These are phyloP conservation scores for Penicillium sp. DNA, from an alignment of 2,329 filamentous ascomycete species.

Conservation along the genomic window DNA sequence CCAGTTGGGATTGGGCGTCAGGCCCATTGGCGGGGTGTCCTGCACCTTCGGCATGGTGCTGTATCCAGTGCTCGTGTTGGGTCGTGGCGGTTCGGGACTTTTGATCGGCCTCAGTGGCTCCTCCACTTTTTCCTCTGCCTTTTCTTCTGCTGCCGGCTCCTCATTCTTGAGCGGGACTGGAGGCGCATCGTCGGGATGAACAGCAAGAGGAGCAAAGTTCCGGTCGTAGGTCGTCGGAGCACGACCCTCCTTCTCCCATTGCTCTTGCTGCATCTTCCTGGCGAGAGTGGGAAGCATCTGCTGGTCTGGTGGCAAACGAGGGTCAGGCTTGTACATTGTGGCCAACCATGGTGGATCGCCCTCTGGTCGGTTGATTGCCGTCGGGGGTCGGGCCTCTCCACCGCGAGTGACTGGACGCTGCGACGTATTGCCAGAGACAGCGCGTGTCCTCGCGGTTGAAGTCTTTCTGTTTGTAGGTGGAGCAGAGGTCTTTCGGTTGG, in stretches of 20 bases:
- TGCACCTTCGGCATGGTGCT: conserved; percentile 57
- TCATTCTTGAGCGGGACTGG: conserved; percentile 28
- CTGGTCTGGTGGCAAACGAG: conserved; percentile 89
- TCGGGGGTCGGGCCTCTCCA: conserved; percentile 60
- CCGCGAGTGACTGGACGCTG: conserved; percentile 68
- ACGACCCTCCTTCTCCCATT: conserved; percentile 91
- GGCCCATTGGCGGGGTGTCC: conserved; percentile 43
- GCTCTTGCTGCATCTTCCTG: conserved; percentile 86
- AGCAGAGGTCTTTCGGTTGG: conserved; percentile 47
- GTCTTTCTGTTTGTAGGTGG: conserved; percentile 49
- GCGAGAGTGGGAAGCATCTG: conserved; percentile 95
- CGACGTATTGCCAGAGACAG: conserved; percentile 43
- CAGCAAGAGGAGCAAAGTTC: conserved; percentile 79
- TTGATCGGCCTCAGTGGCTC: conserved; percentile 34
- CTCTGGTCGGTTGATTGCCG: conserved; percentile 74
- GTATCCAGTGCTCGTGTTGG: conserved; percentile 56
- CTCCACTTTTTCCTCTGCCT: conserved; percentile 14
- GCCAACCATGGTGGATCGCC: conserved; percentile 96
- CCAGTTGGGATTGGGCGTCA: conserved; percentile 48
- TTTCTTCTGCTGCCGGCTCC: conserved; percentile 16
- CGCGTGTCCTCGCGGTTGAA: conserved; percentile 43
- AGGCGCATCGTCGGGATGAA: conserved; percentile 45
- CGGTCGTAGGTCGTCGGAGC: conserved; percentile 85
- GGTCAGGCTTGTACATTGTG: conserved; percentile 94
- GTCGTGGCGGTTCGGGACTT: conserved; percentile 41